These are phyloP conservation scores for Lachancea sp. DNA, from an alignment of 805 yeast species.

Conservation along the genomic window DNA sequence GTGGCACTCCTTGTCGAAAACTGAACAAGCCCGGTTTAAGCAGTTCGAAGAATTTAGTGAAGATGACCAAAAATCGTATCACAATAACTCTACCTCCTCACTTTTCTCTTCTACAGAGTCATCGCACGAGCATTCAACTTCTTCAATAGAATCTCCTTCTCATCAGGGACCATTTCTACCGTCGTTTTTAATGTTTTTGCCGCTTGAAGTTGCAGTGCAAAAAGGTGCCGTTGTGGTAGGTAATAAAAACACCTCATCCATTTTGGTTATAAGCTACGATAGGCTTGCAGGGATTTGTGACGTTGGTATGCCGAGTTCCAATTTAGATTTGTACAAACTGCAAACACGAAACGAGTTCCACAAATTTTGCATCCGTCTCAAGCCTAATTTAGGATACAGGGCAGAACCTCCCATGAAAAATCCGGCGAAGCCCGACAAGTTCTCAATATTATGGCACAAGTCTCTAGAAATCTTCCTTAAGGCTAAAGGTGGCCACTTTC, in stretches of 20 bases:
- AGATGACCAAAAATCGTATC: slow-evolving; percentile 7
- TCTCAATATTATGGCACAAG: slow-evolving; percentile 3
- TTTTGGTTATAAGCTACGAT: slow-evolving; percentile 56
- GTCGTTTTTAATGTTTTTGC: slow-evolving; percentile 41
- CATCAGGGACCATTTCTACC: slow-evolving; percentile 9
- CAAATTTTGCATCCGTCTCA: slow-evolving; percentile 53
- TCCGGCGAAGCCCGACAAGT: slow-evolving; percentile 4
- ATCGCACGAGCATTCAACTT: slow-evolving; percentile 2
- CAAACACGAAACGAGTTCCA: slow-evolving; percentile 40
- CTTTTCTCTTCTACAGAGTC: neutral
- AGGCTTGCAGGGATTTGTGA: slow-evolving; percentile 54
- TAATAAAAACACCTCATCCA: slow-evolving; percentile 67
- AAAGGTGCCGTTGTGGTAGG: slow-evolving; percentile 77
- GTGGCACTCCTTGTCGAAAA: slow-evolving; percentile 32
- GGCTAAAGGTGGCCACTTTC: neutral
- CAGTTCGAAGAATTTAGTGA: slow-evolving; percentile 7
- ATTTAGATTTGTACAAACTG: slow-evolving; percentile 52
- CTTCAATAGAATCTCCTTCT: slow-evolving; percentile 17
- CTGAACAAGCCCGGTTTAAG: slow-evolving; percentile 14
- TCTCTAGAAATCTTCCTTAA: neutral
- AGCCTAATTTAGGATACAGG: slow-evolving; percentile 64
- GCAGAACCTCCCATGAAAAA: slow-evolving; percentile 26
- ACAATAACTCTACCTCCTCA: neutral
- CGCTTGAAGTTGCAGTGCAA: slow-evolving; percentile 52
- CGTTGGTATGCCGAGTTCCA: slow-evolving; percentile 40